Percentiles rank a stretch among this genome's conserved stretches.
Evolutionary conservation across 345 rosid species (phyloP).

Genomic region (Streptanthus diversifolius): DNA sequence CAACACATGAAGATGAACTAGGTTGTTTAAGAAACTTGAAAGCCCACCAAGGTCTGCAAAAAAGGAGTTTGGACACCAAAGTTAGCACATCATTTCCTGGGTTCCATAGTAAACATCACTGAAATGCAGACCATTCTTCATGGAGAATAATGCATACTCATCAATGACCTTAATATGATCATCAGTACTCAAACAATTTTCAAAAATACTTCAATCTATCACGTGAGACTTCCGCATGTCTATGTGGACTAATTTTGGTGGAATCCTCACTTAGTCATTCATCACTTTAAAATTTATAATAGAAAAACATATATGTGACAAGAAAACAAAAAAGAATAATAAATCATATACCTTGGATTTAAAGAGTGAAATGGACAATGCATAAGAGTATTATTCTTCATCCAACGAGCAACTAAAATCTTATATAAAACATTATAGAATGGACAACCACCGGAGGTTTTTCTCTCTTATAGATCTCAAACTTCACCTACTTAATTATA

Average conservation of each 20-base stretch:
- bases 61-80: too few species aligned
- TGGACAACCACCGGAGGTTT: background rate
- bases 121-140: too few species aligned
- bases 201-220: too few species aligned
- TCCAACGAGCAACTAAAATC: background rate
- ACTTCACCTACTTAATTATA: background rate
- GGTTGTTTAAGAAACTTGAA: background rate
- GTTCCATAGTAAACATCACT: too few species aligned
- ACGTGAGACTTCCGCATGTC: too few species aligned
- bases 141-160: too few species aligned
- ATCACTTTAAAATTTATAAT: background rate
- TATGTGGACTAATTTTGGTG: too few species aligned
- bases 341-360: background rate
- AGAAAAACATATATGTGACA: background rate
- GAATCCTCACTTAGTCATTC: background rate
- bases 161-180: too few species aligned
- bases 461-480: background rate
- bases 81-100: too few species aligned
- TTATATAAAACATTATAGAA: background rate
- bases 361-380: background rate
- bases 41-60: background rate
- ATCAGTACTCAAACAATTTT: too few species aligned
- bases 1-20: background rate
- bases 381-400: background rate
- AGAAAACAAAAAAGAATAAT: background rate